These are phyloP conservation scores for Protomyces macrosporus DNA, from an alignment of 1,139 yeast species.

Conservation along the genomic window DNA sequence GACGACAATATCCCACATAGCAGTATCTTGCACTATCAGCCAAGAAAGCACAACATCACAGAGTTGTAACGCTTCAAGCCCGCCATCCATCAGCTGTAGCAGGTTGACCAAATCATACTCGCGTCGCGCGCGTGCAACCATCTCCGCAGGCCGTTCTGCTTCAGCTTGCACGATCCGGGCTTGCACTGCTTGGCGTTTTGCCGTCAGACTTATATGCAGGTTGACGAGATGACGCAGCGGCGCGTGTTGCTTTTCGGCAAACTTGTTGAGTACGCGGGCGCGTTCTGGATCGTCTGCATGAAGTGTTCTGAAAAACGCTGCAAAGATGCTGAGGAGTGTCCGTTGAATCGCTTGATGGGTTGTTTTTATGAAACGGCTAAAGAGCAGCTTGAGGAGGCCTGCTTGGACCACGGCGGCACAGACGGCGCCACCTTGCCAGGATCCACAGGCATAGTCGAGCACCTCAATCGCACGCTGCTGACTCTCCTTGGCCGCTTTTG, in stretches of 20 bases:
- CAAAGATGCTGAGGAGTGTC: conserved; percentile 33
- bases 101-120: conserved; percentile 33
- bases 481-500: conserved; percentile 30
- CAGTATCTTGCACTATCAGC: conserved; percentile 36
- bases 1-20: background rate
- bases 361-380: conserved; percentile 33
- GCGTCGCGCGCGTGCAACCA: conserved; percentile 29
- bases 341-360: conserved; percentile 26
- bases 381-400: conserved; percentile 36
- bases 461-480: conserved; percentile 34
- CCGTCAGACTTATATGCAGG: conserved; percentile 26
- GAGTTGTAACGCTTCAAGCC: conserved; percentile 33
- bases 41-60: conserved; percentile 36
- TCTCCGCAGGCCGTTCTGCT: conserved; percentile 8
- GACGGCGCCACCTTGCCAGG: conserved; percentile 32
- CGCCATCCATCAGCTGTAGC: conserved; percentile 34
- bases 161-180: conserved; percentile 17
- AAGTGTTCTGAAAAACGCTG: conserved; percentile 36
- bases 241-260: conserved; percentile 34
- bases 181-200: conserved; percentile 25
- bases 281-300: conserved; percentile 37
- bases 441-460: conserved; percentile 34
- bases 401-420: conserved; percentile 35
- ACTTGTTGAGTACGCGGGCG: conserved; percentile 35
- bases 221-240: conserved; percentile 31